Conservation (phyloP, 1,284 basidiomycete genomes). For the Salmacisia buchloeana region DNA sequence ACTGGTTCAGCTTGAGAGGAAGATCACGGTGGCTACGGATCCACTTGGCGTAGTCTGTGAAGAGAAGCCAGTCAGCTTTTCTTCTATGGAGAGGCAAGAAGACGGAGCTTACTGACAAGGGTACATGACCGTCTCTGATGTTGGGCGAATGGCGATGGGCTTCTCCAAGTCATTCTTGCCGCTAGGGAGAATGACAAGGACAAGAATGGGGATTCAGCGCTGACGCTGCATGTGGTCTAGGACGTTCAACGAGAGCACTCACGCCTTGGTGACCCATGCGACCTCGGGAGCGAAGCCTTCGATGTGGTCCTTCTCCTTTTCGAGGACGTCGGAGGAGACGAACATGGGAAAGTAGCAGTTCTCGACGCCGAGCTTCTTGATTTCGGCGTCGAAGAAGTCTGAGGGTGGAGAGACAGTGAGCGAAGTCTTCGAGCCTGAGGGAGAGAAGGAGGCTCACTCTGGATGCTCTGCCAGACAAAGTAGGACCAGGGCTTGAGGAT, state of each 20-base stretch:
- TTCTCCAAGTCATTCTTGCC: constrained; percentile 91
- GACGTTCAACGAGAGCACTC: constrained; percentile 49
- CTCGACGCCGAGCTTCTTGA: constrained; percentile 90
- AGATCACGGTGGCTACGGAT: constrained; percentile 96
- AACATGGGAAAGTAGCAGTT: constrained; percentile 99
- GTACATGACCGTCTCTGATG: constrained; percentile 97
- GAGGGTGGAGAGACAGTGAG: not conserved
- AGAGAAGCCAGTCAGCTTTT: not conserved
- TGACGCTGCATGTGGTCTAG: constrained; percentile 2
- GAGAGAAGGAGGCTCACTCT: constrained; percentile 56
- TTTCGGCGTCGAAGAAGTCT: constrained; percentile 54
- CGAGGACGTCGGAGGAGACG: constrained; percentile 83
- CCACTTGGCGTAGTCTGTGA: constrained; percentile 82
- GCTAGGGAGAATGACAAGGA: constrained; percentile 57
- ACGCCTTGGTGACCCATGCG: constrained; percentile 97
- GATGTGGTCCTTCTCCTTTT: constrained; percentile 96
- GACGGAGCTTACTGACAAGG: constrained; percentile 66
- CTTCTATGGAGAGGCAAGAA: not conserved
- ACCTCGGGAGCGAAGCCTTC: constrained; percentile 99
- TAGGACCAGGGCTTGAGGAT: constrained; percentile 97
- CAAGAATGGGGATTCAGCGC: not conserved
- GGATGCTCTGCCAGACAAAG: constrained; percentile 92
- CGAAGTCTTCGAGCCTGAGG: not conserved
- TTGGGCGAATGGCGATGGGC: constrained; percentile 94
- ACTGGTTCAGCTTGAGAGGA: constrained; percentile 94